Evolutionary conservation across 2,329 filamentous ascomycete genomes (phyloP).

Genomic region (Fusarium proliferatum): DNA sequence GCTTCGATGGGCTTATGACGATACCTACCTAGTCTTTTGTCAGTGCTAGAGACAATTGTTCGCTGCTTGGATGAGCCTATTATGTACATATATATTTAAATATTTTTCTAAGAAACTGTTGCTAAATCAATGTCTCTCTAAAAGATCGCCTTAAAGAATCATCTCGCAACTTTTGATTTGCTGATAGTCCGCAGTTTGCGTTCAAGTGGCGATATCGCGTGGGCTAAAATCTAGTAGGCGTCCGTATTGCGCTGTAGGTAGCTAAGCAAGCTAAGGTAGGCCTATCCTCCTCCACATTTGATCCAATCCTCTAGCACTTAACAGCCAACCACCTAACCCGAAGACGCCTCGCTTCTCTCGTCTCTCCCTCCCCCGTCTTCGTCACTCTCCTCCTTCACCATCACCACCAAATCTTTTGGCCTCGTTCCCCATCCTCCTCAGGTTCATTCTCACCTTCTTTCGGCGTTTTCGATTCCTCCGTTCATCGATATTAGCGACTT

Average conservation of each 20-base stretch:
- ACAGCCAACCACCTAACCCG: conserved; percentile 13
- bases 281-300: conserved; percentile 37
- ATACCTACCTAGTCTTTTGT: background rate
- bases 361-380: conserved; percentile 30
- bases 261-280: background rate
- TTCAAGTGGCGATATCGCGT: conserved; percentile 37
- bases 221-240: conserved; percentile 21
- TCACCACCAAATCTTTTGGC: conserved; percentile 18
- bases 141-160: background rate
- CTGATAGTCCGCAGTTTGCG: background rate
- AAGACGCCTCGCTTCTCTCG: conserved; percentile 17
- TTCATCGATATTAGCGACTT: conserved; percentile 13
- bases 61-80: background rate
- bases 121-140: background rate
- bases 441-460: conserved; percentile 19
- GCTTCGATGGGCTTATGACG: conserved; percentile 4
- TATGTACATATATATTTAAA: no score
- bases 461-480: conserved; percentile 9
- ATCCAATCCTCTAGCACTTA: conserved; percentile 1
- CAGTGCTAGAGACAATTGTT: background rate
- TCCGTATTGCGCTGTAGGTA: background rate
- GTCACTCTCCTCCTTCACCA: conserved; percentile 23
- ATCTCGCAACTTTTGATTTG: background rate
- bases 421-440: conserved; percentile 15
- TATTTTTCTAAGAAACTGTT: background rate